A percentile compares a stretch with the other conserved stretches of the same genome.
Conservation (phyloP, 257 asterid species). For the Jacaranda copaia region DNA sequence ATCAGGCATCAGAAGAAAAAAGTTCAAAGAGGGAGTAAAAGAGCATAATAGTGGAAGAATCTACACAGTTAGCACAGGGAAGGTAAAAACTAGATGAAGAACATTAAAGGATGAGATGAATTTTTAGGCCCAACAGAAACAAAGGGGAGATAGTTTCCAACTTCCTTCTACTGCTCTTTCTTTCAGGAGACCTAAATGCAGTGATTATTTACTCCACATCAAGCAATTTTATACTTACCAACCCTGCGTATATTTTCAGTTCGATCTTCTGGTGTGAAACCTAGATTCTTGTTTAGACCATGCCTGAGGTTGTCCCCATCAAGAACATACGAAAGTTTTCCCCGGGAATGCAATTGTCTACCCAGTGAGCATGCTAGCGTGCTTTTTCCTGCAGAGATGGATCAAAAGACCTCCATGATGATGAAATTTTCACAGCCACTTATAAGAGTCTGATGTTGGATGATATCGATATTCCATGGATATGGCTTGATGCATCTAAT, state of each 20-base stretch:
- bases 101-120: background rate
- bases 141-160: conserved; percentile 10
- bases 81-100: background rate
- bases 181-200: background rate
- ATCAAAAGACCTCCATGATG: conserved; percentile 12
- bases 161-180: background rate
- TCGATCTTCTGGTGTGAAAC: conserved; percentile 86
- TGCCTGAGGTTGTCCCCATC: conserved; percentile 98
- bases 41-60: background rate
- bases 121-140: background rate
- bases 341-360: conserved; percentile 80
- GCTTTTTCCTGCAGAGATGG: conserved; percentile 75
- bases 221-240: conserved; percentile 58
- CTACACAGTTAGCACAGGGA: background rate
- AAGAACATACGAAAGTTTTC: conserved; percentile 90
- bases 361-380: conserved; percentile 92
- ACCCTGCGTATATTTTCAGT: conserved; percentile 93
- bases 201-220: conserved; percentile 2
- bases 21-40: background rate
- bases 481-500: background rate
- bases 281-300: conserved; percentile 91
- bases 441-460: background rate
- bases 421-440: background rate
- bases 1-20: background rate
- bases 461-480: conserved; percentile 3